Conservation (phyloP, 805 yeast species). For the Kurtzmaniella fragi region DNA sequence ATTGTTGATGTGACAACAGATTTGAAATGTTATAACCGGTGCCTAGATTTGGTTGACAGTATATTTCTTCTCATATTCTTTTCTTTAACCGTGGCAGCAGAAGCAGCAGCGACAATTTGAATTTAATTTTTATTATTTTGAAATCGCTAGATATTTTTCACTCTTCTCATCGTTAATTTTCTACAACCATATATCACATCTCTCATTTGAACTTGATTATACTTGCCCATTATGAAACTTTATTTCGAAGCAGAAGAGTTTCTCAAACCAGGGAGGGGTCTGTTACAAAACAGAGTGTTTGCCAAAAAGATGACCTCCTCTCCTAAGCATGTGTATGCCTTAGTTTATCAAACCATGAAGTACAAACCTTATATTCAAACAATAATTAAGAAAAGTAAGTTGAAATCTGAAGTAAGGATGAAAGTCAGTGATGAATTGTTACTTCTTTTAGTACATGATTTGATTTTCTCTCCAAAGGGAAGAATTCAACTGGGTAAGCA, state of each 20-base stretch:
- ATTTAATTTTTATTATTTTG: too few species aligned
- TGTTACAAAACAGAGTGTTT: conserved; percentile 35
- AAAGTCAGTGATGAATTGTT: conserved; percentile 52
- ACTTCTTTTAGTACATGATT: conserved; percentile 72
- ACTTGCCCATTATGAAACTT: conserved; percentile 25
- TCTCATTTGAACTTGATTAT: too few species aligned
- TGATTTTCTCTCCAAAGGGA: conserved; percentile 68
- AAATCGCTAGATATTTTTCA: too few species aligned
- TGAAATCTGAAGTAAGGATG: conserved; percentile 44
- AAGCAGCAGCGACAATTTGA: too few species aligned
- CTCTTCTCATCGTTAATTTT: too few species aligned
- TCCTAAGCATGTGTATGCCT: conserved; percentile 83
- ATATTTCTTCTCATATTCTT: too few species aligned
- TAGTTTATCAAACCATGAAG: conserved; percentile 72
- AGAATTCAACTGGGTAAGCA: conserved; percentile 87
- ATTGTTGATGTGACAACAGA: too few species aligned
- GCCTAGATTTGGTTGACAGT: too few species aligned
- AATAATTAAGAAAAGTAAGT: conserved; percentile 61
- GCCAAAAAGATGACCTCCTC: conserved; percentile 33
- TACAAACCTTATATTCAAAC: conserved; percentile 60
- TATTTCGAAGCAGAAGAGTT: conserved; percentile 41
- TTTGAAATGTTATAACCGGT: too few species aligned
- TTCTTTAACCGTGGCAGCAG: too few species aligned
- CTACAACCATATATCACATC: too few species aligned
- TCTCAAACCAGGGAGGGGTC: conserved; percentile 24